Conservation (phyloP, 2,329 filamentous ascomycete species). For the Ophiostoma sp. region DNA sequence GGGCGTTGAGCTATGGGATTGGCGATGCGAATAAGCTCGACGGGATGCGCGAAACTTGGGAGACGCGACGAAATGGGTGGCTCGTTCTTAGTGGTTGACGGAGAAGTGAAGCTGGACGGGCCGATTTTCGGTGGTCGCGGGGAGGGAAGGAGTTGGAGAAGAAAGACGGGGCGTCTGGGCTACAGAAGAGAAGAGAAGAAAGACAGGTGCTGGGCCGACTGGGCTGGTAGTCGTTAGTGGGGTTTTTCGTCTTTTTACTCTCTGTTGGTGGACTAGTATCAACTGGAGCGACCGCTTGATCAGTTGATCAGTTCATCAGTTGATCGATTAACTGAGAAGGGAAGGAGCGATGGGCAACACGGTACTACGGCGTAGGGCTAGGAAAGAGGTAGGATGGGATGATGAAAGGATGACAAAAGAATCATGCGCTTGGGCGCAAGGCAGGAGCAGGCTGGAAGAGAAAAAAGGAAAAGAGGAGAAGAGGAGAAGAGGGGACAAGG, state of each 20-base stretch:
- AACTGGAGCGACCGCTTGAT: neutral
- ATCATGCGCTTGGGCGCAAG: neutral
- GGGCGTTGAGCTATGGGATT: neutral
- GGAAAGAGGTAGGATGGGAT: neutral
- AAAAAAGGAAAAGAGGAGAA: neutral
- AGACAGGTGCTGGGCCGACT: slow-evolving; percentile 15
- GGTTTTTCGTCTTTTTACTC: neutral
- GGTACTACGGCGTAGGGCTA: neutral
- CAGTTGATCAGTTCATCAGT: neutral
- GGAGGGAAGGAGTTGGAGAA: slow-evolving; percentile 10
- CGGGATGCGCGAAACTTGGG: slow-evolving; percentile 3
- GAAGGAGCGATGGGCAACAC: slow-evolving; percentile 2
- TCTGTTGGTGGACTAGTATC: neutral
- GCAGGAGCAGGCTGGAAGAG: neutral
- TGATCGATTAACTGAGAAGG: neutral
- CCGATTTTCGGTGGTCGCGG: slow-evolving; percentile 21
- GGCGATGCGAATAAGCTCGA: slow-evolving; percentile 10
- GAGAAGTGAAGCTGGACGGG: slow-evolving; percentile 15
- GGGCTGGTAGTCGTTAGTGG: slow-evolving; percentile 10
- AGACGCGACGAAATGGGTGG: slow-evolving; percentile 14
- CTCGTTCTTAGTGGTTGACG: slow-evolving; percentile 14
- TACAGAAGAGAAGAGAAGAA: neutral
- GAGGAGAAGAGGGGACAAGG: neutral
- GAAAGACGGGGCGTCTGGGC: neutral
- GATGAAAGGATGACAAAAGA: neutral